phyloP scores from a whole-genome alignment of 2,329 filamentous ascomycete species.

The Monosporascus ibericus region DNA sequence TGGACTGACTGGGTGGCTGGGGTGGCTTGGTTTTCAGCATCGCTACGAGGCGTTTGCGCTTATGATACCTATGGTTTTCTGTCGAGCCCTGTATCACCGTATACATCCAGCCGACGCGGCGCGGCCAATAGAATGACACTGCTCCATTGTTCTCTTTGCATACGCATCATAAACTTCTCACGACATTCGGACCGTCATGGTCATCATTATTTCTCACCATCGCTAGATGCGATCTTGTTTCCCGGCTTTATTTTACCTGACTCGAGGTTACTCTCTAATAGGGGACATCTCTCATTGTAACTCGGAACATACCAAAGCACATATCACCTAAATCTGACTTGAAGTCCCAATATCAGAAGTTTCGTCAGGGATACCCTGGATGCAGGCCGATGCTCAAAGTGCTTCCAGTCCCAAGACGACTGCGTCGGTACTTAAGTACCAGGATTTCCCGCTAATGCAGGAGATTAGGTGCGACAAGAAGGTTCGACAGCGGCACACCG shows the following conservation, averaged over 20 bases:
- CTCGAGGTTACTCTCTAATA: too few relatives aligned
- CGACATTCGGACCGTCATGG: not conserved
- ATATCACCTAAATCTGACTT: too few relatives aligned
- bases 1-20: not conserved
- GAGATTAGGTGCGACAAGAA: not conserved
- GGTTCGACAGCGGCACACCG: not conserved
- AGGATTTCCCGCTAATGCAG: not conserved
- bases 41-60: not conserved
- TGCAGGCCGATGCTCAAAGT: too few relatives aligned
- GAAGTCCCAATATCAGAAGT: too few relatives aligned
- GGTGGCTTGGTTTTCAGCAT: not conserved
- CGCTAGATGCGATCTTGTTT: too few relatives aligned
- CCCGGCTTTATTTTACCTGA: too few relatives aligned
- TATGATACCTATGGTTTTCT: not conserved
- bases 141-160: not conserved
- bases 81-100: too few relatives aligned
- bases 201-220: not conserved
- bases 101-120: not conserved
- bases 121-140: not conserved
- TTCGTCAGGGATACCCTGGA: too few relatives aligned
- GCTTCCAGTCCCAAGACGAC: not conserved
- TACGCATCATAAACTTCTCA: not conserved
- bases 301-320: too few relatives aligned
- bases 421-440: not conserved
- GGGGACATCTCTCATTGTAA: too few relatives aligned